Evolutionary conservation across 176 grass and related monocot species (phyloP).

Genomic region (maize (Zea mays)): Zm-B73-REFERENCE-NAM-5.0 NC_050096.1:151579501-151580000

Average conservation of each 20-base stretch:
- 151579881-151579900: not conserved
- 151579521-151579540: no score
- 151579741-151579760: not conserved
- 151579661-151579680: no score
- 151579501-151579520: no score
- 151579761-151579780: no score
- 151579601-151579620: no score
- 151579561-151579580: no score
- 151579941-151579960: not conserved
- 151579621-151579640: no score
- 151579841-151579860: not conserved
- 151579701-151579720: not conserved
- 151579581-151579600: no score
- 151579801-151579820: not conserved
- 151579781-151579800: not conserved
- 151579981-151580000: slow-evolving; percentile 19
- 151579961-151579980: not conserved
- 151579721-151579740: not conserved
- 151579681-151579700: not conserved
- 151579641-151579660: no score
- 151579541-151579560: no score
- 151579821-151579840: not conserved
- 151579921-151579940: not conserved
- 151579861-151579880: not conserved
- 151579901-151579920: not conserved